Percentiles rank a stretch among this genome's conserved stretches.
phyloP scores from a whole-genome alignment of 1,139 yeast genomes.

The Geotrichum citri-aurantii region DNA sequence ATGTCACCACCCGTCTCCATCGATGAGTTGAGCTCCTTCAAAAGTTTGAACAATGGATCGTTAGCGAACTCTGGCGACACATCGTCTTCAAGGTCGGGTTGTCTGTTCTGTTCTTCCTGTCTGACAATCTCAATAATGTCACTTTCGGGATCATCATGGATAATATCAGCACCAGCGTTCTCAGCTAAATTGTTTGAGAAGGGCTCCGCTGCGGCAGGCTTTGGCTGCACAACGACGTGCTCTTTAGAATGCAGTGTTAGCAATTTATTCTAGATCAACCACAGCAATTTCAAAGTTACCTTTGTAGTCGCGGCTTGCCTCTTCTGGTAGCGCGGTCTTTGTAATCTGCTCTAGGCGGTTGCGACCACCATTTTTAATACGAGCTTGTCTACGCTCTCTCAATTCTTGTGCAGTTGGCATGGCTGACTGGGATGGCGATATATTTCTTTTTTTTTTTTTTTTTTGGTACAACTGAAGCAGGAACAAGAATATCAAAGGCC shows the following conservation, averaged over 20 bases:
- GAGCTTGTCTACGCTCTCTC: slow-evolving; percentile 38
- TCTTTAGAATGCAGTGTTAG: not conserved
- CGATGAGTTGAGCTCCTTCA: slow-evolving; percentile 12
- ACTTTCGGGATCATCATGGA: slow-evolving; percentile 13
- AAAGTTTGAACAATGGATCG: slow-evolving; percentile 17
- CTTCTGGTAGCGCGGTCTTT: slow-evolving; percentile 15
- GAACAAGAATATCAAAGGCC: not conserved
- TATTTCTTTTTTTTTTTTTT: not conserved
- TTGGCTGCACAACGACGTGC: not conserved
- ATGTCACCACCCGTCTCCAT: slow-evolving; percentile 6
- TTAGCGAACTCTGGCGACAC: slow-evolving; percentile 17
- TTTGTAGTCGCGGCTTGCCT: slow-evolving; percentile 6
- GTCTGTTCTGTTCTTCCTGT: not conserved
- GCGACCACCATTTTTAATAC: slow-evolving; percentile 34
- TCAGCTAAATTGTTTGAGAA: not conserved
- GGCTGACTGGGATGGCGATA: not conserved
- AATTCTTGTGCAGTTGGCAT: slow-evolving; percentile 27
- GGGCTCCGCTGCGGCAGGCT: not conserved
- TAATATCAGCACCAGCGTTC: not conserved
- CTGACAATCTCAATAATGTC: slow-evolving; percentile 14
- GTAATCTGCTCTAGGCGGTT: slow-evolving; percentile 38
- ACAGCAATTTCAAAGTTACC: slow-evolving; percentile 1
- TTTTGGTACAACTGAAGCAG: not conserved
- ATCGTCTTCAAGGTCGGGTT: slow-evolving; percentile 12
- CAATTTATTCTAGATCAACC: not conserved